Percentiles rank a stretch among this genome's conserved stretches.
phyloP scores from a whole-genome alignment of 768 basidiomycete species.

The Podaxis rugospora region DNA sequence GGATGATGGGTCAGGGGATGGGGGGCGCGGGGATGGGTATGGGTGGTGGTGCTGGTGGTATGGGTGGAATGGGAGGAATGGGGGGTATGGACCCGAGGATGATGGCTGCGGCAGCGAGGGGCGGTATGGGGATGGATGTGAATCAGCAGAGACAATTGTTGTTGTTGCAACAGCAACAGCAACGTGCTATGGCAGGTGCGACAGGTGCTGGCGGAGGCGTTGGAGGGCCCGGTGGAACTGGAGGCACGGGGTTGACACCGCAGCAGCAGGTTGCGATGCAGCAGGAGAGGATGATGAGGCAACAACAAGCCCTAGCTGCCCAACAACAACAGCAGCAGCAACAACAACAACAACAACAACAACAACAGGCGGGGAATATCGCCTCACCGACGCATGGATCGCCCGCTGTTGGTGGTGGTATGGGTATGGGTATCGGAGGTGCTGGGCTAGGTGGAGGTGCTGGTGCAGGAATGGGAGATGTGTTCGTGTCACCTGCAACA shows the following conservation, averaged over 20 bases:
- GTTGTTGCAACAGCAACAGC: conserved; percentile 19
- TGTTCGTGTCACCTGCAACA: conserved; percentile 29
- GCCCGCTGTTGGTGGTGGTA: conserved; percentile 18
- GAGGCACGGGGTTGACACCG: conserved; percentile 18
- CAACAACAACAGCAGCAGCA: conserved; percentile 21
- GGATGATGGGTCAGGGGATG: conserved; percentile 8
- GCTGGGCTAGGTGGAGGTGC: too few relatives aligned
- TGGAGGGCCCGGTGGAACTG: conserved; percentile 12
- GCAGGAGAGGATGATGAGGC: conserved; percentile 30
- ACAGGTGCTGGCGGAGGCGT: conserved; percentile 12
- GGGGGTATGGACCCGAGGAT: conserved; percentile 17
- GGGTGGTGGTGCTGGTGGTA: conserved; percentile 16
- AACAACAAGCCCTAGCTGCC: conserved; percentile 35
- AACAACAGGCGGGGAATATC: conserved; percentile 31
- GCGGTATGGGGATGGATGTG: conserved; percentile 18
- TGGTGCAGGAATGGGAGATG: conserved; percentile 20
- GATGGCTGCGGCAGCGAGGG: conserved; percentile 19
- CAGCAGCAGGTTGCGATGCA: conserved; percentile 24
- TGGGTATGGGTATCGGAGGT: background rate
- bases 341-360: conserved; percentile 28
- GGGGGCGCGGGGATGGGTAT: conserved; percentile 15
- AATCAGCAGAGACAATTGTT: conserved; percentile 28
- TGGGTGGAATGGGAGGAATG: background rate
- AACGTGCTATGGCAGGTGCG: conserved; percentile 12
- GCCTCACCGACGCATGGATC: conserved; percentile 19